Base-by-base conservation (phyloP, 2,329 filamentous ascomycete species). In the Colletotrichum acutatum region DNA sequence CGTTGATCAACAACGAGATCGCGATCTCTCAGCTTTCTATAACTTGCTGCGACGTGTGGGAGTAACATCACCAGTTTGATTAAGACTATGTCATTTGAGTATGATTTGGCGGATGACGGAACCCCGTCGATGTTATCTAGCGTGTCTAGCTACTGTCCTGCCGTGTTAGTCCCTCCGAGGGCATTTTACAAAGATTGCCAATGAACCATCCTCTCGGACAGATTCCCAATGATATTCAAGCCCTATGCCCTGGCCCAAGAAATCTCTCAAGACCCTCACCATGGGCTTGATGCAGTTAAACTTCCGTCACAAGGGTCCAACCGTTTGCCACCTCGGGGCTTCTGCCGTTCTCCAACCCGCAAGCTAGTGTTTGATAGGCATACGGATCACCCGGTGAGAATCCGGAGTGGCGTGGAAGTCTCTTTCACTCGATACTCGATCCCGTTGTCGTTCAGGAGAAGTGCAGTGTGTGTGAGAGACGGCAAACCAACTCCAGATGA, bases 341-440 rank as follows among this genome's bases (percentile, higher is more conserved):
- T 58, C 30, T 49, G 53, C 52, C 24, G 46, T 52, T 24, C 14
- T 64, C 37, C 53, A 60, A 34, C 46, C 32, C 53, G 24, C 37
- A 46, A 46, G 46, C 70, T 65, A 65, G 66, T 60, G 42, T 61
- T 57, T 60, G 60, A 65, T 60, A 37, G 66, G 28, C 60, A 53
- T 37, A 65, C 54, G 53, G 49, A 30, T 59, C 64, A 56, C 70
- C 66, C n/a, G 70, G 70, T 72, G 70, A 70, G 46, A 70, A 72
- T 70, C 66, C 54, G n/a, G 22, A 72, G 59, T 52, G 54, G 46
- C 60, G 56, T 69, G 37, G 28, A 72, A 22, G 53, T 49, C 22
- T 69, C 59, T 24, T 26, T 46, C 24, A 12, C 4, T 34, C n/a
- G n/a, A n/a, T 32, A 5, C 24, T 56, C 24, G n/a, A 26, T 42